Conservation (phyloP, 768 basidiomycete species). For the Collybia mongolica region DNA sequence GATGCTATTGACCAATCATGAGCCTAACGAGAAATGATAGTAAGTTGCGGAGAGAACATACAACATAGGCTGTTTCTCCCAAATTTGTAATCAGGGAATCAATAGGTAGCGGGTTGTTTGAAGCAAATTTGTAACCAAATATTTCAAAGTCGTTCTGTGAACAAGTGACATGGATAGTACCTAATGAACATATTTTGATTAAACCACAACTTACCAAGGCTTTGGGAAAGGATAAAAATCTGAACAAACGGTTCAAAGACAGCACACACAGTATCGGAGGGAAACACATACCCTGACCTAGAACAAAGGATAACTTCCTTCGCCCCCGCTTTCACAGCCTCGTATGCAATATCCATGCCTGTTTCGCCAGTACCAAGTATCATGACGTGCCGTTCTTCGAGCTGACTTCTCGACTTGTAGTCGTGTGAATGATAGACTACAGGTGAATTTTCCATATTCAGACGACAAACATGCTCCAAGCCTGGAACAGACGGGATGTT, state of each 20-base stretch:
- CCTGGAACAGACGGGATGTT: slow-evolving; percentile 50
- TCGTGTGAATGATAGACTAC: slow-evolving; percentile 45
- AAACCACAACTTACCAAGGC: slow-evolving; percentile 32
- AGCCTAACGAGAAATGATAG: background rate
- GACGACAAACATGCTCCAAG: slow-evolving; percentile 33
- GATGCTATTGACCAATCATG: slow-evolving; percentile 34
- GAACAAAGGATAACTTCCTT: slow-evolving; percentile 53
- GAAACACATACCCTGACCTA: slow-evolving; percentile 38
- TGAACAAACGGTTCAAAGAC: slow-evolving; percentile 9
- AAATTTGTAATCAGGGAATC: slow-evolving; percentile 57
- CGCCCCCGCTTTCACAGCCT: slow-evolving; percentile 47
- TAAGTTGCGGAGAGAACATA: slow-evolving; percentile 19
- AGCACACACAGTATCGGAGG: background rate
- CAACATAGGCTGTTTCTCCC: slow-evolving; percentile 52
- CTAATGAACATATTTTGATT: background rate
- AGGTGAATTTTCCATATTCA: slow-evolving; percentile 19
- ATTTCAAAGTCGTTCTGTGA: slow-evolving; percentile 53
- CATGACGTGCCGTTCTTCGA: slow-evolving; percentile 45
- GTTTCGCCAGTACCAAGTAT: slow-evolving; percentile 64
- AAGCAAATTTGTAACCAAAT: slow-evolving; percentile 45
- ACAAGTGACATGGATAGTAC: background rate
- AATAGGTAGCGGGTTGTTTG: slow-evolving; percentile 37
- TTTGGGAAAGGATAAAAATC: slow-evolving; percentile 61
- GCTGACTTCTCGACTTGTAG: slow-evolving; percentile 48
- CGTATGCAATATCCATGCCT: slow-evolving; percentile 58